Evolutionary conservation across 2,329 filamentous ascomycete genomes (phyloP), one percentile per base, ranked within the genome.

Genomic region (Penicillium sp.): DNA sequence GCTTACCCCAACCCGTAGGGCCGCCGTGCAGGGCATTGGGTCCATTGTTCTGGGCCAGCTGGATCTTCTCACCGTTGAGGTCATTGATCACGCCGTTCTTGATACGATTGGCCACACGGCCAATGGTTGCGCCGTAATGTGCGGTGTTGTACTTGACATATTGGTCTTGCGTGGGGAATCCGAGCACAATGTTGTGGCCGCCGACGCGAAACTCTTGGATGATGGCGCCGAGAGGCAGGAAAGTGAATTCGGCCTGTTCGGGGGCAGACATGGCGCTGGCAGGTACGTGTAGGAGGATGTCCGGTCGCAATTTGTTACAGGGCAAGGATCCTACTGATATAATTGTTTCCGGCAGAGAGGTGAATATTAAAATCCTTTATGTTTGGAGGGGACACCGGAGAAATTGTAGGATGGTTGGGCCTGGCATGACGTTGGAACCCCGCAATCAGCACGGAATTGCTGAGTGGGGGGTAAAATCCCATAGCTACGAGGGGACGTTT

Each of bases 111-210:
- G 93, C 85, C 33, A 87, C 82, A 42, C 86, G 91, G 58, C 95
- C 95, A 75, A 98, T 97, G 48, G 92, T 98, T 76, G 94, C 93
- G 65, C 95, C 94, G 74, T 97, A 98, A 81, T 88, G 93, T 1
- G 91, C 88, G 11, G 78, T 81, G 79, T 95, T 94, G 82, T 93
- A 81, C 68, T 86, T 79, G 66, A 84, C 84, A 80, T 97, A 97
- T 62, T 89, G 85, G 48, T 90, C 86, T 56, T 90, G 85, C 14
- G 84, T 87, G 19, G 90, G 86, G 80, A 97, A 97, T 56, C 89
- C 88, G 68, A 95, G 90, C 25, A 97, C 93, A 67, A 99, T 95
- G 80, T 97, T 95, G 74, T 86, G 81, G 65, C 87, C 89, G 61
- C 84, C 89, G 68, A 98, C 85, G 52, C 83, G 84, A 81, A 97